Base-by-base conservation (phyloP, 768 basidiomycete genomes). In the Panellus pusillus region DNA sequence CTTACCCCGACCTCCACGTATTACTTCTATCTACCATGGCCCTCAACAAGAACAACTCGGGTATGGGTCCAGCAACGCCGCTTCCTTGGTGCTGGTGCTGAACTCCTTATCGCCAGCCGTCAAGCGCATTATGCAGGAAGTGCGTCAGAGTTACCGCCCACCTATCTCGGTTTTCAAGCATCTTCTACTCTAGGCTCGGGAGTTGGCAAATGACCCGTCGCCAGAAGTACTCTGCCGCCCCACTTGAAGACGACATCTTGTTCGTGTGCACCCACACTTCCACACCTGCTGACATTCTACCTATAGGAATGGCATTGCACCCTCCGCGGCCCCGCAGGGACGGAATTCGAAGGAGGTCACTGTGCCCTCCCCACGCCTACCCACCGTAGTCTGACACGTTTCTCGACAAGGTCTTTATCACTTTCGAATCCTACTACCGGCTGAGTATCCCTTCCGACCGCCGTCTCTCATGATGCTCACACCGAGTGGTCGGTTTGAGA, bases 401-500 rank as follows among this genome's bases (percentile, higher is more conserved):
- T n/a, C 6, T 20, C 4, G 8, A 24, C 24, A 41, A 59, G 58
- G 58, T 41, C 73, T 97, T n/a, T 98, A 98, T 72, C 96, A 98
- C 72, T 88, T 97, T 68, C 85, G 94, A 52, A 88, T 96, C 64
- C 71, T 91, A 24, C 75, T 97, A 8, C 94, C 95, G 12, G 86
- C 93, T 48, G 91, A 93, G 74, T 98, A 98, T 69, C 96, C 96
- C 29, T 97, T 98, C 74, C 85, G 93, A 57, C 93, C 96, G 29
- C 96, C 96, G 19, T 92, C 94, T 44, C 85, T 98, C 66, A 90
- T 95, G 84, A 83, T 98, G 76, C 83, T 98, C 42, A 98, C 95
- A 12, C 96, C 96, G 6, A 96, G 89, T 60, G 96, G 96, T n/a
- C 83, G 96, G 42, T 98, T 98, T 64, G 95, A 98, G 71, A 78